phyloP scores from a whole-genome alignment of 2,329 filamentous ascomycete genomes.

The Tolypocladium ophioglossoides region DNA sequence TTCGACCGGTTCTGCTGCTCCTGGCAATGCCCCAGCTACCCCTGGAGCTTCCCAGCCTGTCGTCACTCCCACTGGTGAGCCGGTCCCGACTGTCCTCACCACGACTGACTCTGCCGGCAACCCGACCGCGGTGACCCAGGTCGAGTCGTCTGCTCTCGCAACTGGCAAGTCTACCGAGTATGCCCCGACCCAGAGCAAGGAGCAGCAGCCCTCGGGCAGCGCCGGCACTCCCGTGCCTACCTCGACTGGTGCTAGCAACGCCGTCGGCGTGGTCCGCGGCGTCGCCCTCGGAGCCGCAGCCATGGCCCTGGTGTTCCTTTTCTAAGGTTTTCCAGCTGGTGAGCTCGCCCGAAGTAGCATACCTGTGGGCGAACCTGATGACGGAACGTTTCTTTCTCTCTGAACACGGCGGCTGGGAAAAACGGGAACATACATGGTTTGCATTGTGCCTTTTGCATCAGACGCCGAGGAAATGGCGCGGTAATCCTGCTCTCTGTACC shows the following conservation, averaged over 20 bases:
- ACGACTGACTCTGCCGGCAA: slow-evolving; percentile 9
- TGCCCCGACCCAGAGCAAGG: background rate
- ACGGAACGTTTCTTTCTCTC: background rate
- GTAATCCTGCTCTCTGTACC: slow-evolving; percentile 2
- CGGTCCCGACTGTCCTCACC: slow-evolving; percentile 8
- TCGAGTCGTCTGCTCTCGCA: slow-evolving; percentile 9
- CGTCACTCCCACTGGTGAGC: background rate
- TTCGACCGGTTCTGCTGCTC: background rate
- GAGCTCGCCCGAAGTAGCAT: background rate
- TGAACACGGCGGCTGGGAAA: background rate
- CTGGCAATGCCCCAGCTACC: background rate
- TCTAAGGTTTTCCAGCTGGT: slow-evolving; percentile 9
- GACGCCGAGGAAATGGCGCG: background rate
- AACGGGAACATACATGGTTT: slow-evolving; percentile 3
- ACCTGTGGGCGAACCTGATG: background rate
- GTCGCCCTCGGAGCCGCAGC: slow-evolving; percentile 14
- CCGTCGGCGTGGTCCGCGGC: slow-evolving; percentile 10
- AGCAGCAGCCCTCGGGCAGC: slow-evolving; percentile 1
- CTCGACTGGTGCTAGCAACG: slow-evolving; percentile 19
- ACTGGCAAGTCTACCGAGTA: slow-evolving; percentile 5
- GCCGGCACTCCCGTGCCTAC: slow-evolving; percentile 10
- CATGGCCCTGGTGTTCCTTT: slow-evolving; percentile 14
- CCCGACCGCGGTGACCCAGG: slow-evolving; percentile 10
- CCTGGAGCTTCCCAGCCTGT: background rate
- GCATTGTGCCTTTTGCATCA: slow-evolving; percentile 1